Evolutionary conservation across 2,329 filamentous ascomycete genomes (phyloP).

Genomic region (Monilinia vaccinii-corymbosi): DNA sequence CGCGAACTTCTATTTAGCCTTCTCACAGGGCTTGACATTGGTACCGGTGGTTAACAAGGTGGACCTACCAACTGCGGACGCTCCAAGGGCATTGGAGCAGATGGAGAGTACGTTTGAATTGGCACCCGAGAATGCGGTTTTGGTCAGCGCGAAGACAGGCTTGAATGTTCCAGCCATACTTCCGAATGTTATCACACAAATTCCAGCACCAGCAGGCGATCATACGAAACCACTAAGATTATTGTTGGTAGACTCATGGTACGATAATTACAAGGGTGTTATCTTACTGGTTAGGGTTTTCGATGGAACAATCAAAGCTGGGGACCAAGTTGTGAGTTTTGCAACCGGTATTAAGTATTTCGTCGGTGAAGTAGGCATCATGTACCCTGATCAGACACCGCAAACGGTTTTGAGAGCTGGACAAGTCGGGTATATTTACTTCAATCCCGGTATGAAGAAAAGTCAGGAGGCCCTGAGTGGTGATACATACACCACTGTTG

Average conservation of each 20-base stretch:
- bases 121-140: constrained; percentile 61
- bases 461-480: constrained; percentile 94
- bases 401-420: constrained; percentile 76
- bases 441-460: constrained; percentile 97
- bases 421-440: constrained; percentile 92
- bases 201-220: constrained; percentile 74
- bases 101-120: constrained; percentile 82
- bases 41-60: constrained; percentile 97
- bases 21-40: constrained; percentile 77
- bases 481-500: constrained; percentile 83
- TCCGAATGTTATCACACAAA: constrained; percentile 74
- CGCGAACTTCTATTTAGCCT: constrained; percentile 96
- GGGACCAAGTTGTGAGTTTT: constrained; percentile 79
- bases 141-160: constrained; percentile 91
- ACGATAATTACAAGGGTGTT: constrained; percentile 91
- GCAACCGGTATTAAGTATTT: constrained; percentile 84
- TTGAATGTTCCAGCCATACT: constrained; percentile 76
- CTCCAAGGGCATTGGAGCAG: constrained; percentile 77
- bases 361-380: constrained; percentile 93
- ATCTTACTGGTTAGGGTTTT: constrained; percentile 87
- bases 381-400: constrained; percentile 80
- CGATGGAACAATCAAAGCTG: constrained; percentile 72
- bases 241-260: constrained; percentile 95
- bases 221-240: constrained; percentile 65
- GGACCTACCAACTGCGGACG: constrained; percentile 81